Conservation (phyloP, 2,329 filamentous ascomycete species). For the Colletotrichum sp. region DNA sequence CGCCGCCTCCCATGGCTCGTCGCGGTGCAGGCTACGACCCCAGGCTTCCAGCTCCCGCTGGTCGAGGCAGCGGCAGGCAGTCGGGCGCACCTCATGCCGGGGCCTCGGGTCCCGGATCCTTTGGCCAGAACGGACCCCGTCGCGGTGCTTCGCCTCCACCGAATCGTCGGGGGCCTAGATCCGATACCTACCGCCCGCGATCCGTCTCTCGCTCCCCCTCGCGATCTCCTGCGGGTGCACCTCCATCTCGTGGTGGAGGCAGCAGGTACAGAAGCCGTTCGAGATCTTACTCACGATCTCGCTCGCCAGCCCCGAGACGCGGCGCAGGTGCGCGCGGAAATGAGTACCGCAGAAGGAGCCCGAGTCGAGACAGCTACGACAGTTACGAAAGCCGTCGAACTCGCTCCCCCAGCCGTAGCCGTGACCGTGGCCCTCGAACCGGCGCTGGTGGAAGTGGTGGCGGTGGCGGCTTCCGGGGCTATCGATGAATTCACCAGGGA, state of each 20-base stretch:
- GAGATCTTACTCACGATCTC: slow-evolving; percentile 50
- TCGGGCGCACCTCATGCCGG: slow-evolving; percentile 30
- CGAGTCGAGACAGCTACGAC: slow-evolving; percentile 42
- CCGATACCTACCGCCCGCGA: slow-evolving; percentile 68
- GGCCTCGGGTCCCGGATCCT: slow-evolving; percentile 35
- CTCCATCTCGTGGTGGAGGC: slow-evolving; percentile 31
- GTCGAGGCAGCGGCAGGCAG: slow-evolving; percentile 21
- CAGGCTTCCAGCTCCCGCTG: slow-evolving; percentile 46
- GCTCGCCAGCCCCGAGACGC: slow-evolving; percentile 41
- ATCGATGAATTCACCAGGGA: background rate
- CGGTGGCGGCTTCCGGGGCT: background rate
- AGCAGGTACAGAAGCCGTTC: slow-evolving; percentile 52
- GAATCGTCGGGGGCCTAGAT: slow-evolving; percentile 45
- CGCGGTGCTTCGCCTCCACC: slow-evolving; percentile 40
- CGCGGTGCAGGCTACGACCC: slow-evolving; percentile 65
- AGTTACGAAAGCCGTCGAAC: slow-evolving; percentile 40
- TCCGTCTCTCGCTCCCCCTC: slow-evolving; percentile 56
- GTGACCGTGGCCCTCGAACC: slow-evolving; percentile 10
- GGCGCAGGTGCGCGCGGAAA: slow-evolving; percentile 31
- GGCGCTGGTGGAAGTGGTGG: background rate
- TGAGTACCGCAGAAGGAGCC: slow-evolving; percentile 31
- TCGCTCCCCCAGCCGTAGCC: slow-evolving; percentile 12
- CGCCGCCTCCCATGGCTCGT: slow-evolving; percentile 75
- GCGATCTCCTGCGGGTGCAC: slow-evolving; percentile 39
- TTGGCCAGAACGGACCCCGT: slow-evolving; percentile 38